phyloP scores from a whole-genome alignment of 177 flowering plant genomes.

The Vitis hybrid region DNA sequence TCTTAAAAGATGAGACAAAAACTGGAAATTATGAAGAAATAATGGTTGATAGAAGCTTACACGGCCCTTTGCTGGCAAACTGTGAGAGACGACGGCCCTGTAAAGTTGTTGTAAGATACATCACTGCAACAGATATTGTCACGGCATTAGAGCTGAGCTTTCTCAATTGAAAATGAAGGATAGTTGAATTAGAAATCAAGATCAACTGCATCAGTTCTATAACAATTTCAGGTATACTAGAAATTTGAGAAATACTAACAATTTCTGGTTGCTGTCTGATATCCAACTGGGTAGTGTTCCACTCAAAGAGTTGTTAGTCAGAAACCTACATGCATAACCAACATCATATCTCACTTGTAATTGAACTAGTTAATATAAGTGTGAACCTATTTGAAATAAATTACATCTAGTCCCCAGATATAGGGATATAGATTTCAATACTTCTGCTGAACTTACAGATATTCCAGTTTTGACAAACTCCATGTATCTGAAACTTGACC shows the following conservation, averaged over 20 bases:
- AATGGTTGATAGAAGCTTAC: constrained; percentile 39
- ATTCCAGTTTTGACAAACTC: constrained; percentile 19
- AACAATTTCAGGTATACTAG: background rate
- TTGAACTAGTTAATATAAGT: background rate
- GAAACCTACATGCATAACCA: constrained; percentile 49
- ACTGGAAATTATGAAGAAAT: background rate
- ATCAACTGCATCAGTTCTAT: background rate
- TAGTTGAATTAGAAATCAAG: background rate
- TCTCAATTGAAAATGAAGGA: background rate
- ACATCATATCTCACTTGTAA: background rate
- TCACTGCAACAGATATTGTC: constrained; percentile 54
- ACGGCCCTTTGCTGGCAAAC: constrained; percentile 37
- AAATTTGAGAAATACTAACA: constrained; percentile 44
- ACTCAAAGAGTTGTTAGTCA: constrained; percentile 64
- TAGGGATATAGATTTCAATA: background rate
- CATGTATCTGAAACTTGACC: constrained; percentile 57
- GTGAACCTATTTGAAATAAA: background rate
- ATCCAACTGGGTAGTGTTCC: constrained; percentile 70
- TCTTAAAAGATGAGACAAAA: background rate
- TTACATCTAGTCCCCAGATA: background rate
- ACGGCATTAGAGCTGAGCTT: background rate
- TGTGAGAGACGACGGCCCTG: constrained; percentile 25
- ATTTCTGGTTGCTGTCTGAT: constrained; percentile 18
- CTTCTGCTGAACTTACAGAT: constrained; percentile 45
- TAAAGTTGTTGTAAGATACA: constrained; percentile 80